Evolutionary conservation across 73 alveolate species (phyloP).

Genomic region (Breviolum minutum): DNA sequence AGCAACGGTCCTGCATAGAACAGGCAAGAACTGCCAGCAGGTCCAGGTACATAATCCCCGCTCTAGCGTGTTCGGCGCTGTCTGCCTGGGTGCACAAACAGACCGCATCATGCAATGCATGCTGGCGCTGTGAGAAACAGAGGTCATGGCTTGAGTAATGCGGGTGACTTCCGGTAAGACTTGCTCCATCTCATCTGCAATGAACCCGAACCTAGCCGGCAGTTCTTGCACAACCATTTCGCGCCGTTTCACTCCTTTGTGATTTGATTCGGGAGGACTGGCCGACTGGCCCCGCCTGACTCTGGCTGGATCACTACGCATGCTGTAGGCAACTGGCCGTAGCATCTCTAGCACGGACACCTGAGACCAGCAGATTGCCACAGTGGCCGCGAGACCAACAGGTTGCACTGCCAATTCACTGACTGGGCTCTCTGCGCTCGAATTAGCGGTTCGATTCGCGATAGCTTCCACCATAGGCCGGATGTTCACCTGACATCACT

Average conservation of each 20-base stretch:
- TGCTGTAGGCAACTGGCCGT: slow-evolving; percentile 26
- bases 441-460: not conserved
- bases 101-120: not conserved
- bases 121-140: not conserved
- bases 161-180: slow-evolving; percentile 53
- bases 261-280: not conserved
- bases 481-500: not conserved
- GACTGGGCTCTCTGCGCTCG: not conserved
- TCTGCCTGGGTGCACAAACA: not conserved
- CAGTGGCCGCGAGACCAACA: not conserved
- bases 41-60: slow-evolving; percentile 64
- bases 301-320: slow-evolving; percentile 24
- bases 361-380: not conserved
- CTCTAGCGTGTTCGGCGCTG: not conserved
- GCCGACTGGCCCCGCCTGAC: slow-evolving; percentile 1
- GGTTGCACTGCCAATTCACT: not conserved
- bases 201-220: slow-evolving; percentile 16
- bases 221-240: not conserved
- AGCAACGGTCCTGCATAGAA: slow-evolving; percentile 17
- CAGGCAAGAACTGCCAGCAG: slow-evolving; percentile 64
- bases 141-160: not conserved
- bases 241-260: too few relatives aligned
- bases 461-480: slow-evolving; percentile 11
- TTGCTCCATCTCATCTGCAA: slow-evolving; percentile 46
- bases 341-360: slow-evolving; percentile 37